Base-by-base conservation (phyloP, 306 rosid species). In the Nissolia schottii region DNA sequence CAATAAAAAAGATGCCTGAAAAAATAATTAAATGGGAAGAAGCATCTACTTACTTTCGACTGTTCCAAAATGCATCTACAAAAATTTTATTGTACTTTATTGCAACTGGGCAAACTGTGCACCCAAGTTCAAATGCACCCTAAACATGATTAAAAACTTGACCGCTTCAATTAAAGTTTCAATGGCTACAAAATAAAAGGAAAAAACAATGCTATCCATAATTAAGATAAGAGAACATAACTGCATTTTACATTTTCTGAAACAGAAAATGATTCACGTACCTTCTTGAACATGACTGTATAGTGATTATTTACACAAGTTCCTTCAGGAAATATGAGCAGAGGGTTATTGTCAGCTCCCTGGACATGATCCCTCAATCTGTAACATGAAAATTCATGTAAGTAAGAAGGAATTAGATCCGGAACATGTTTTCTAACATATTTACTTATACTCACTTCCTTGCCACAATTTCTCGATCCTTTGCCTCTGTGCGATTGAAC, bases 91-190 rank as follows among this genome's bases (percentile, higher is more conserved):
- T 94, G 91, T 91, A 94, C 86, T 94, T 94, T 75, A 94, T 91
- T 55, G 98, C 97, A 23, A 94, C 43, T 23, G 97, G 98, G 84
- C 98, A 91, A 81, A 94, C 97, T 34, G 95, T 86, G 76, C 91
- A 87, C 78, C 85, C 98, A 64, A 94, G 98, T 77, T 94, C 98
- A 81, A 94, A 94, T 46, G 99, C 99, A 84, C 99, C 99, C 99
- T 93, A 81, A 58, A 76, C 51, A 71, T 76, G 77, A 50, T 37
- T 14, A n/a, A 80, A 64, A 58, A 51, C 55, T 66, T 63, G 54
- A 74, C 70, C 72, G 75, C 64, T 45, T 54, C 64, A 67, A 61
- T 11, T 63, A 32, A 69, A 67, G 22, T 59, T 43, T 54, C 51
- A 6, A 41, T 5, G 1, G n/a, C 23, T 6, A 29, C 38, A 62